Evolutionary conservation across 306 rosid species (phyloP), one percentile per base, ranked within the genome.

Genomic region (Lupinus albus): DNA sequence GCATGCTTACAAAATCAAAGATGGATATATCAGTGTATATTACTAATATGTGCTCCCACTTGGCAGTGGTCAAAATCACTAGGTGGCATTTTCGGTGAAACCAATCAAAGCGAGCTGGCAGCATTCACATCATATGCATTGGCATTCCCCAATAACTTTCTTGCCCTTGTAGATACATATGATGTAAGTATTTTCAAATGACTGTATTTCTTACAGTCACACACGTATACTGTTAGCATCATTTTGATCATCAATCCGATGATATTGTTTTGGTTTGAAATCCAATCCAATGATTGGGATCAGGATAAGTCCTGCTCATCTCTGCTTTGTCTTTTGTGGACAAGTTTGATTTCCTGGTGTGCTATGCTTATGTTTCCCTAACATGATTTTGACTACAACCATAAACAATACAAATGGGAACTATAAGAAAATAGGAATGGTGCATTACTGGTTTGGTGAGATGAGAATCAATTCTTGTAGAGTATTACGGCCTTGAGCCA

Each of bases 151-250:
- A 67, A 70, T 61, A 68, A 51, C 83, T 94, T 94, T 84, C 86
- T 90, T 74, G 99, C 97, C 68, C 99, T 94, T 55, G 99, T 94
- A 58, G 99, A 94, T 82, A 94, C 99, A 32, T 94, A 94, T 78
- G 99, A 94, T 78, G 99, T 90, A 76, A 84, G 90, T 81, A 65
- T 66, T 63, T 73, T 64, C 67, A 49, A 16, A 13, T 16, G 12
- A 16, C 50, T 56, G 12, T 60, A 30, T 60, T 74, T 59, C 72
- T 47, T 52, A 11, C 56, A 70, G 47, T 45, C 17, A 14, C 45
- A 14, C 21, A 57, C 68, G 20, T 21, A 33, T 15, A 52, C 60
- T 54, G 55, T 61, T 48, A 11, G 17, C 35, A 48, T 33, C 54
- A 25, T 54, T 76, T 62, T 76, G 47, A 32, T 68, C 54, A 30